Percentiles rank a stretch among this genome's conserved stretches.
Evolutionary conservation across 2,329 filamentous ascomycete species (phyloP).

Genomic region (Remersonia thermophila): DNA sequence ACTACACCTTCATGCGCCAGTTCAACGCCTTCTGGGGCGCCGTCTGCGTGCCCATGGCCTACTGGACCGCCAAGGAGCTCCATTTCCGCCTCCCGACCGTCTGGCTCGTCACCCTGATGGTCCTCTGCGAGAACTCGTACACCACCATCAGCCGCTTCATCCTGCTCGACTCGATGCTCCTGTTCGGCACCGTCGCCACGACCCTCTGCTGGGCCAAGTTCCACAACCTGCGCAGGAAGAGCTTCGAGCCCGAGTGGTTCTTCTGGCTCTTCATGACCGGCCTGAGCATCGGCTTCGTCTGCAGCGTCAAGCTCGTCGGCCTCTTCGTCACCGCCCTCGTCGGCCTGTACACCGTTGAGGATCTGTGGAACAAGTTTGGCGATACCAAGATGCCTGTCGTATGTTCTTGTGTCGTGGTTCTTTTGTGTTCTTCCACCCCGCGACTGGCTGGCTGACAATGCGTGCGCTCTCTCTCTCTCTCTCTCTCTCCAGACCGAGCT

Average conservation of each 20-base stretch:
- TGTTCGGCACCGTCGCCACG: slow-evolving; percentile 97
- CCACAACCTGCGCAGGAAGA: slow-evolving; percentile 72
- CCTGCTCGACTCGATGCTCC: slow-evolving; percentile 93
- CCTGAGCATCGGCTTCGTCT: slow-evolving; percentile 92
- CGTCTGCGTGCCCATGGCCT: slow-evolving; percentile 82
- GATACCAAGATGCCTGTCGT: slow-evolving; percentile 82
- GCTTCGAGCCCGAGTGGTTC: slow-evolving; percentile 88
- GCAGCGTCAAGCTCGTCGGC: slow-evolving; percentile 96
- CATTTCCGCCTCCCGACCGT: slow-evolving; percentile 76
- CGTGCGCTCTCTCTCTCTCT: too few relatives aligned
- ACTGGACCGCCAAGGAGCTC: slow-evolving; percentile 86
- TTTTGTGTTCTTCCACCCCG: background rate
- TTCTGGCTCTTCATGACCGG: slow-evolving; percentile 89
- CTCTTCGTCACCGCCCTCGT: slow-evolving; percentile 92
- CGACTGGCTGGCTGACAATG: slow-evolving; percentile 2
- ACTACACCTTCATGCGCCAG: slow-evolving; percentile 96
- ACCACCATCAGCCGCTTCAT: slow-evolving; percentile 98
- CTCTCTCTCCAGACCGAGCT: slow-evolving; percentile 37
- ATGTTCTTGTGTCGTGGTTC: slow-evolving; percentile 24
- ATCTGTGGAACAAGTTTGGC: slow-evolving; percentile 97
- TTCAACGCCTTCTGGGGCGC: slow-evolving; percentile 96
- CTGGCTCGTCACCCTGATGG: slow-evolving; percentile 93
- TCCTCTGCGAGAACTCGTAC: slow-evolving; percentile 98
- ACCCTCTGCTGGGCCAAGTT: slow-evolving; percentile 97
- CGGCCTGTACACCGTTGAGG: slow-evolving; percentile 88